phyloP scores from a whole-genome alignment of 2,329 filamentous ascomycete species.

The Aspergillus thermomutatus region DNA sequence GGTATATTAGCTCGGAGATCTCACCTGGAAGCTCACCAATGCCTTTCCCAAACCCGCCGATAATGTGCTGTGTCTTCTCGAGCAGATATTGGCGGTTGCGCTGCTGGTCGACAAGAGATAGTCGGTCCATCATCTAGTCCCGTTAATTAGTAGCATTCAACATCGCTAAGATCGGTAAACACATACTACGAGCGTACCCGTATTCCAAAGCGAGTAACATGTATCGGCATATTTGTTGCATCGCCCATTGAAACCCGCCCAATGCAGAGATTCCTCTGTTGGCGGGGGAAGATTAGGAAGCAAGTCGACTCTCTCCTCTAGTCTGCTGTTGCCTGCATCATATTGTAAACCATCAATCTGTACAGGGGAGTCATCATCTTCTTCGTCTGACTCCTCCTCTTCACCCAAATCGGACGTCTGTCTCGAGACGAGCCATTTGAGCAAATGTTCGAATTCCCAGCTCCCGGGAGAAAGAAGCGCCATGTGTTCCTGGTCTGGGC shows the following conservation, averaged over 20 bases:
- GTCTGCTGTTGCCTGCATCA: slow-evolving; percentile 8
- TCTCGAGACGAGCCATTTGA: slow-evolving; percentile 60
- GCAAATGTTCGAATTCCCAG: slow-evolving; percentile 32
- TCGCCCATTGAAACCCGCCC: slow-evolving; percentile 82
- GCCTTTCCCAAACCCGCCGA: slow-evolving; percentile 77
- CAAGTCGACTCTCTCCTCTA: slow-evolving; percentile 24
- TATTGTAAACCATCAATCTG: slow-evolving; percentile 4
- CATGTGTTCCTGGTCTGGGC: slow-evolving; percentile 28
- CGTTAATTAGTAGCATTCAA: slow-evolving; percentile 18
- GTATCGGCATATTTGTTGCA: slow-evolving; percentile 91
- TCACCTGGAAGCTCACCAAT: slow-evolving; percentile 65
- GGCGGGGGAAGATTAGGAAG: slow-evolving; percentile 25
- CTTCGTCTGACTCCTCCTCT: slow-evolving; percentile 45
- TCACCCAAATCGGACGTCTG: slow-evolving; percentile 59
- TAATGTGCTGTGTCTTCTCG: slow-evolving; percentile 78
- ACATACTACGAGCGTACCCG: slow-evolving; percentile 56
- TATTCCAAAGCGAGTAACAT: slow-evolving; percentile 93
- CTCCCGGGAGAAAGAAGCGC: slow-evolving; percentile 26
- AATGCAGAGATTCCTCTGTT: slow-evolving; percentile 37
- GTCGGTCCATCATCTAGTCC: slow-evolving; percentile 56
- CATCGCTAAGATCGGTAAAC: neutral
- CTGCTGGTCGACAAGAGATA: slow-evolving; percentile 55
- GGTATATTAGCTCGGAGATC: slow-evolving; percentile 8
- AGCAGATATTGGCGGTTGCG: slow-evolving; percentile 75
- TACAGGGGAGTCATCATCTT: slow-evolving; percentile 29